Evolutionary conservation across 768 basidiomycete species (phyloP), one percentile per base, ranked within the genome.

Genomic region (Austroboletus eburneus): DNA sequence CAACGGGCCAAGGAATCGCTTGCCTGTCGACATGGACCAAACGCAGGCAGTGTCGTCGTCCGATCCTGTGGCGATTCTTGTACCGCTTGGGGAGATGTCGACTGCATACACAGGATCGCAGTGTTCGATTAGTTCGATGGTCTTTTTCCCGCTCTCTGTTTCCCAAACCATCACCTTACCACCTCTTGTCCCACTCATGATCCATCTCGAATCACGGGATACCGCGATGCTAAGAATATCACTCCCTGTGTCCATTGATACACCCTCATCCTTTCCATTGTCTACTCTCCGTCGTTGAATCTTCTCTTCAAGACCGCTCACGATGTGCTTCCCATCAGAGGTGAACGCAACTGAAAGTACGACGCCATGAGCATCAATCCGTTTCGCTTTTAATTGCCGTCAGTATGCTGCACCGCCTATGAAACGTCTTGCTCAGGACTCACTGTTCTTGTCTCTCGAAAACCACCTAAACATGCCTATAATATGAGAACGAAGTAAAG

Each of bases 151-250:
- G n/a, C 18, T 32, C 23, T 29, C 27, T 10, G 29, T 18, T n/a
- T 30, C 4, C 46, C 47, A 51, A 5, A 51, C 37, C 20, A 39
- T 51, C 24, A 43, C 50, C 18, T 9, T n/a, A 10, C 46, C 50
- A 3, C 32, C 47, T 21, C 42, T 24, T 4, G 46, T 43, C 50
- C 50, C 50, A 36, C 22, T 24, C 22, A 41, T 34, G 18, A 43
- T 6, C 33, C 48, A 44, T 33, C 34, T 50, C 20, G 42, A 33
- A 17, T 50, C 46, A 4, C 21, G 40, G 16, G 50, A 49, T 2
- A 49, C 37, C 4, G 42, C 48, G 23, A 44, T 35, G 13, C 30
- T 13, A 13, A 10, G 13, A 32, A 32, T 32, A 32, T 4, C 4
- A 13, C 30, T 32, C 30, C 13, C 30, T 14, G 30, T 13, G 13